A percentile compares a stretch with the other conserved stretches of the same genome.
Evolutionary conservation across 768 basidiomycete species (phyloP).

Genomic region (Crucibulum laeve): DNA sequence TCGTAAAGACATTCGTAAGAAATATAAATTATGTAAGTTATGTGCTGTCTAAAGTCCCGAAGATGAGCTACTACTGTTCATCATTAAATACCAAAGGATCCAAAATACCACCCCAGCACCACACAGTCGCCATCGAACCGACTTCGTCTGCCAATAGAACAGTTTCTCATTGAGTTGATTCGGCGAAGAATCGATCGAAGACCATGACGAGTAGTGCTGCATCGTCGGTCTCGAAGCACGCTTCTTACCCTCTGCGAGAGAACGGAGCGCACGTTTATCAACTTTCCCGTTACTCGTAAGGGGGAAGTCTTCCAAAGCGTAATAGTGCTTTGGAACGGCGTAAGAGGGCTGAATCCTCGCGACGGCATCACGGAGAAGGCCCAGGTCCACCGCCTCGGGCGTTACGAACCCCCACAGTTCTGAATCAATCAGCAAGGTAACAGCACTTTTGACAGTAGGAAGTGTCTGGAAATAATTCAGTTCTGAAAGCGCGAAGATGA

Average conservation of each 20-base stretch:
- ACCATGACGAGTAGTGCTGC: no score
- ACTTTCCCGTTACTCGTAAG: conserved; percentile 38
- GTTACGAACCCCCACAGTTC: conserved; percentile 46
- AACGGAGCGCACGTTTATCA: conserved; percentile 27
- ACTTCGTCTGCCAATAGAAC: no score
- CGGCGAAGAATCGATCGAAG: no score
- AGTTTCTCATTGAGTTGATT: background rate
- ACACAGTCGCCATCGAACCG: background rate
- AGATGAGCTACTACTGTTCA: no score
- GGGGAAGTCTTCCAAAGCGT: conserved; percentile 22
- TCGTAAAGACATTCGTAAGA: no score
- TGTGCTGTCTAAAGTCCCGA: no score
- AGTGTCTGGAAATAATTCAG: conserved; percentile 18
- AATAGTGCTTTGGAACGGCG: conserved; percentile 38
- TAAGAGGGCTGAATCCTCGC: conserved; percentile 40
- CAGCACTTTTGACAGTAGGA: conserved; percentile 26
- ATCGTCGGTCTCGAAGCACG: conserved; percentile 3
- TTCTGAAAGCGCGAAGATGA: background rate
- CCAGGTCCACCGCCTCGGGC: conserved; percentile 26
- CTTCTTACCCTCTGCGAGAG: conserved; percentile 12
- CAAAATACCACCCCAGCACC: background rate
- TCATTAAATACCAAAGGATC: background rate
- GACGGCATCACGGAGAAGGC: conserved; percentile 27
- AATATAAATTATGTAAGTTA: no score
- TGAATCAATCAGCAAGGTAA: conserved; percentile 33